Conservation (phyloP, 345 rosid species). For the Salix dunnii region DNA sequence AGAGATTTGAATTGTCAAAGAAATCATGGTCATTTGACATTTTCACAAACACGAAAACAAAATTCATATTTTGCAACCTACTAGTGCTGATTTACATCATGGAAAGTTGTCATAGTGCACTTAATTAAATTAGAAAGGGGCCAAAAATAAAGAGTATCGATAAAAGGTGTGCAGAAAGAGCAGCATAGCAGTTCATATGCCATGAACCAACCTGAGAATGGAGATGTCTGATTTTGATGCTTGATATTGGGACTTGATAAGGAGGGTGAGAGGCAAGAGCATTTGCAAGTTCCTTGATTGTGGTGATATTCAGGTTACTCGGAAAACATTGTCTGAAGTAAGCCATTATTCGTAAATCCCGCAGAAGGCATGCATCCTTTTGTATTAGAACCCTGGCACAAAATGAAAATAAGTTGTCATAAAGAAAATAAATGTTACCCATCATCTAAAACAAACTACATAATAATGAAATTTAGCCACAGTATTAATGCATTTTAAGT, state of each 20-base stretch:
- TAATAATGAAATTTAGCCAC: not conserved
- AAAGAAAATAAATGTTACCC: not conserved
- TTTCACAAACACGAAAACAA: not conserved
- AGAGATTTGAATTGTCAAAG: slow-evolving; percentile 16
- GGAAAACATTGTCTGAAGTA: slow-evolving; percentile 86
- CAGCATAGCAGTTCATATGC: slow-evolving; percentile 3
- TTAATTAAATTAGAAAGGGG: not conserved
- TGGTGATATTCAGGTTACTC: slow-evolving; percentile 49
- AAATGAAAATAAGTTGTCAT: not conserved
- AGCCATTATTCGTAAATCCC: slow-evolving; percentile 72
- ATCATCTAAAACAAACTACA: not conserved
- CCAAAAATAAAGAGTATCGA: too few species aligned
- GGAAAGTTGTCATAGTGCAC: not conserved
- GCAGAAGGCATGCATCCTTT: slow-evolving; percentile 67
- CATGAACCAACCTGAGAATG: slow-evolving; percentile 62
- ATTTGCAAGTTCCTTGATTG: slow-evolving; percentile 75
- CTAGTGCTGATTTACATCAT: slow-evolving; percentile 7
- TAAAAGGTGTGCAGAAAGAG: not conserved
- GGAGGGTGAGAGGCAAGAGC: slow-evolving; percentile 85
- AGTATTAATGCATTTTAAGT: not conserved
- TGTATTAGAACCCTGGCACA: slow-evolving; percentile 50
- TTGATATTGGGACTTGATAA: slow-evolving; percentile 75
- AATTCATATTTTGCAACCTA: not conserved
- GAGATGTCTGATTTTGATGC: slow-evolving; percentile 73
- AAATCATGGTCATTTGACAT: not conserved